phyloP scores from a whole-genome alignment of 805 yeast genomes.

The Zygosaccharomyces siamensis region DNA sequence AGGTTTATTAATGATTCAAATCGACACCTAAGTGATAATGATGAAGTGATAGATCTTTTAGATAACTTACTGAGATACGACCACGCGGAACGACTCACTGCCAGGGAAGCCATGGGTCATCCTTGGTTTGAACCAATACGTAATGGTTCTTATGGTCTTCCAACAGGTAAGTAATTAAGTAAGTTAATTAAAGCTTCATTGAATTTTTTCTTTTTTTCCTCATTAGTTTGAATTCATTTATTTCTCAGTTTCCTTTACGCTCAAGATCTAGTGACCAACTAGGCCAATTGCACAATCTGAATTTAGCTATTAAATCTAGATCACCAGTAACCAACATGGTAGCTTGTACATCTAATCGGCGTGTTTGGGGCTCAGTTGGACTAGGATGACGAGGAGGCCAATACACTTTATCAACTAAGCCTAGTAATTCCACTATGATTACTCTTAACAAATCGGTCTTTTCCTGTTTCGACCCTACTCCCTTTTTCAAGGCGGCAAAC shows the following conservation, averaged over 20 bases:
- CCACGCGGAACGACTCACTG: conserved; percentile 84
- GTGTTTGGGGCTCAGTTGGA: conserved; percentile 5
- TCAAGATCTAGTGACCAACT: conserved; percentile 6
- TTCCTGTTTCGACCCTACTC: neutral
- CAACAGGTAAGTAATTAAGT: conserved; percentile 1
- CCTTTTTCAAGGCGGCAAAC: conserved; percentile 1
- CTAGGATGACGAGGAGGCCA: conserved; percentile 8
- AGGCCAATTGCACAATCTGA: conserved; percentile 20
- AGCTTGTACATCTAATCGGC: conserved; percentile 14
- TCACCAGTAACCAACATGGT: conserved; percentile 20
- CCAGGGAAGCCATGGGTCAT: conserved; percentile 82
- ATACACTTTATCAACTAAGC: conserved; percentile 4
- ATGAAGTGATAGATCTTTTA: conserved; percentile 74
- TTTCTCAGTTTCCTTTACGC: neutral
- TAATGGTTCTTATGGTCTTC: conserved; percentile 4
- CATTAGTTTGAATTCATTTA: neutral
- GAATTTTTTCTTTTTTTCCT: neutral
- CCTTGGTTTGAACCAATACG: conserved; percentile 30
- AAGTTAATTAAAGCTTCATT: neutral
- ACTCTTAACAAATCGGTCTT: conserved; percentile 5
- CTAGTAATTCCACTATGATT: conserved; percentile 6
- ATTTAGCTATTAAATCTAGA: conserved; percentile 16
- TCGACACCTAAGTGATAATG: conserved; percentile 54
- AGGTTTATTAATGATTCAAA: conserved; percentile 68
- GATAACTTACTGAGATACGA: conserved; percentile 78